Evolutionary conservation across 176 grass and related monocot species (phyloP).

Genomic region (Metroxylon sagu): DNA sequence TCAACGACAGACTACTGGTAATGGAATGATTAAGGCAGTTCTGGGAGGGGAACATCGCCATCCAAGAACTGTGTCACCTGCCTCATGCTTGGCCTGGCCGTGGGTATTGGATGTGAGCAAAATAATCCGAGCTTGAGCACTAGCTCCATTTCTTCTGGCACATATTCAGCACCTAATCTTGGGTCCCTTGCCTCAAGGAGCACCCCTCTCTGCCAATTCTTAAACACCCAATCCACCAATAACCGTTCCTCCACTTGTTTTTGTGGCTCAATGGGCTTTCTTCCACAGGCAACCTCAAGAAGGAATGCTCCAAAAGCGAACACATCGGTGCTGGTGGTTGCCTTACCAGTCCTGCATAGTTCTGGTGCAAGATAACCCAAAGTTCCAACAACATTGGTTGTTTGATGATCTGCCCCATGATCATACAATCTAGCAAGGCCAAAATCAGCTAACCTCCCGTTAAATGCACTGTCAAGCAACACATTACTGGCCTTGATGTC

Average conservation of each 20-base stretch:
- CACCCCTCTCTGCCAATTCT: not conserved
- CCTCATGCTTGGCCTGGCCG: too few relatives aligned
- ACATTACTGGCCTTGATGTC: slow-evolving; percentile 24
- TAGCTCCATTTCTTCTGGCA: not conserved
- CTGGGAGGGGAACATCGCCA: too few relatives aligned
- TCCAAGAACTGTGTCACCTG: too few relatives aligned
- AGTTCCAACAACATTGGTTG: slow-evolving; percentile 17
- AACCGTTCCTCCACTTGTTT: not conserved
- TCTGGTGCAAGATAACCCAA: slow-evolving; percentile 29
- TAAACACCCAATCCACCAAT: slow-evolving; percentile 19
- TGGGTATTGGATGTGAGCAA: too few relatives aligned
- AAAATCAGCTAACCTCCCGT: slow-evolving; percentile 26
- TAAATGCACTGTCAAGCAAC: slow-evolving; percentile 11
- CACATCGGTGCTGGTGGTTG: slow-evolving; percentile 17
- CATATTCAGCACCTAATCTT: not conserved
- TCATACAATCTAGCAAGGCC: slow-evolving; percentile 27
- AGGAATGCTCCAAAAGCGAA: slow-evolving; percentile 29
- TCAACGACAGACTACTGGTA: too few relatives aligned
- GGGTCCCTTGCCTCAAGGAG: not conserved
- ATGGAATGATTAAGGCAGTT: too few relatives aligned
- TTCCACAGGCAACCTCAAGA: slow-evolving; percentile 23
- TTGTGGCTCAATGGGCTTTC: slow-evolving; percentile 1
- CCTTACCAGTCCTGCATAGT: slow-evolving; percentile 13
- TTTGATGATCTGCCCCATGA: slow-evolving; percentile 22
- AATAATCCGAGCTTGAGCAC: too few relatives aligned